Conservation (phyloP, 1,284 basidiomycete genomes). For the Violaceomyces palustris region DNA sequence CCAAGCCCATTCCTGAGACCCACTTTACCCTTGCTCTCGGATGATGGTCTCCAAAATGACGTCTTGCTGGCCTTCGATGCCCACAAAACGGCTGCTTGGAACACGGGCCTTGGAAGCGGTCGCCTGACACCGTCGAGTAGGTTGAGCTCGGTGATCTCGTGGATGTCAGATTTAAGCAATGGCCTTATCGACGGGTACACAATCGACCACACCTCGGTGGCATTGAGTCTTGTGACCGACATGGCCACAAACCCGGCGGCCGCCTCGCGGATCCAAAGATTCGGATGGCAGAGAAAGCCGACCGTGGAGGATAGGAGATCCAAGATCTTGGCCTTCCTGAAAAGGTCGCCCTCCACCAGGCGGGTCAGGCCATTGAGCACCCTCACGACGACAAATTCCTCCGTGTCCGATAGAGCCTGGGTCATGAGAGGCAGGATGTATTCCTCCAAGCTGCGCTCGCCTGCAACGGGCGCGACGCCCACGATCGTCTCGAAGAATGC, state of each 20-base stretch:
- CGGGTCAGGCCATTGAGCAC: conserved; percentile 79
- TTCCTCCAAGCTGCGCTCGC: conserved; percentile 57
- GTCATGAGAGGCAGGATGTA: conserved; percentile 90
- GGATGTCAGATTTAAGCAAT: conserved; percentile 79
- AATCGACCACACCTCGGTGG: conserved; percentile 84
- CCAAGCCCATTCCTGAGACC: conserved; percentile 34
- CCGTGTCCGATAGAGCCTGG: conserved; percentile 76
- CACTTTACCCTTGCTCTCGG: conserved; percentile 11
- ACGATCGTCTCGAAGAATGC: conserved; percentile 95
- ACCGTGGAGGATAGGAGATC: conserved; percentile 80
- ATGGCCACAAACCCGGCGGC: conserved; percentile 78
- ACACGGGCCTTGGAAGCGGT: conserved; percentile 66
- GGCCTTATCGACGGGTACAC: conserved; percentile 84
- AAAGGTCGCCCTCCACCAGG: conserved; percentile 76
- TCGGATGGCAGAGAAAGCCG: conserved; percentile 90
- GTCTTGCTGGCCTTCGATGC: conserved; percentile 61
- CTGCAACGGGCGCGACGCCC: conserved; percentile 64
- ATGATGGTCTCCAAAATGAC: conserved; percentile 34
- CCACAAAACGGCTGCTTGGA: conserved; percentile 82
- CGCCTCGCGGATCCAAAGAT: conserved; percentile 95
- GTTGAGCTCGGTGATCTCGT: conserved; percentile 67
- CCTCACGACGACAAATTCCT: conserved; percentile 85
- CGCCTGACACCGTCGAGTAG: conserved; percentile 70
- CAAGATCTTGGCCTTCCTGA: conserved; percentile 89
- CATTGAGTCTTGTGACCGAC: conserved; percentile 65